These are phyloP conservation scores for Alternaria gansuensis DNA, from an alignment of 2,329 filamentous ascomycete species.

Conservation along the genomic window DNA sequence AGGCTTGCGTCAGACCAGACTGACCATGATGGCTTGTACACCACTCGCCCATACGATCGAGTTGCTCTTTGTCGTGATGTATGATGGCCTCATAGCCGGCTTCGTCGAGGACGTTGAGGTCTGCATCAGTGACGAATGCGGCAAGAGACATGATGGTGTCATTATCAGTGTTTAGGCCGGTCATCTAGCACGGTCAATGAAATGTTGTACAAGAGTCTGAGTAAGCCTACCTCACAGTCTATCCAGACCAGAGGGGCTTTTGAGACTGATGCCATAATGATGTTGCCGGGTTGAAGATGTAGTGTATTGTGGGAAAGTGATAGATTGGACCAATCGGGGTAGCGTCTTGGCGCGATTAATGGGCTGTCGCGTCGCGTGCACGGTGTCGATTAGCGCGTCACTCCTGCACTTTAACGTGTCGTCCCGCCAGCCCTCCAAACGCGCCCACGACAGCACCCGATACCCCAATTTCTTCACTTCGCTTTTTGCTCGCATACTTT, in stretches of 20 bases:
- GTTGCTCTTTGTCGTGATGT: conserved; percentile 72
- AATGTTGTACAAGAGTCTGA: not conserved
- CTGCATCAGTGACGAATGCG: conserved; percentile 86
- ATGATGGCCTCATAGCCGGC: conserved; percentile 82
- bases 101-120: conserved; percentile 78
- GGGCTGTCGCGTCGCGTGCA: conserved; percentile 35
- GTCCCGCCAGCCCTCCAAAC: conserved; percentile 37
- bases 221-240: conserved; percentile 70
- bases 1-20: conserved; percentile 82
- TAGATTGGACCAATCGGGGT: conserved; percentile 19
- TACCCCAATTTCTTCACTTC: conserved; percentile 26
- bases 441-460: conserved; percentile 29
- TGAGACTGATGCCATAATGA: conserved; percentile 61
- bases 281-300: conserved; percentile 12
- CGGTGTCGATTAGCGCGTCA: conserved; percentile 30
- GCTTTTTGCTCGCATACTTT: conserved; percentile 23
- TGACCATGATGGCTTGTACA: conserved; percentile 80
- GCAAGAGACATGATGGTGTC: conserved; percentile 92
- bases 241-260: conserved; percentile 83
- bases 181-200: conserved; percentile 74
- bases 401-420: conserved; percentile 25
- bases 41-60: conserved; percentile 88
- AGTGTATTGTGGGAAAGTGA: conserved; percentile 10
- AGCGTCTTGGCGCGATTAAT: conserved; percentile 21
- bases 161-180: conserved; percentile 77